A percentile compares a stretch with the other conserved stretches of the same genome.
Conservation (phyloP, 352 stramenopile genomes). For the Phytophthora pini region DNA sequence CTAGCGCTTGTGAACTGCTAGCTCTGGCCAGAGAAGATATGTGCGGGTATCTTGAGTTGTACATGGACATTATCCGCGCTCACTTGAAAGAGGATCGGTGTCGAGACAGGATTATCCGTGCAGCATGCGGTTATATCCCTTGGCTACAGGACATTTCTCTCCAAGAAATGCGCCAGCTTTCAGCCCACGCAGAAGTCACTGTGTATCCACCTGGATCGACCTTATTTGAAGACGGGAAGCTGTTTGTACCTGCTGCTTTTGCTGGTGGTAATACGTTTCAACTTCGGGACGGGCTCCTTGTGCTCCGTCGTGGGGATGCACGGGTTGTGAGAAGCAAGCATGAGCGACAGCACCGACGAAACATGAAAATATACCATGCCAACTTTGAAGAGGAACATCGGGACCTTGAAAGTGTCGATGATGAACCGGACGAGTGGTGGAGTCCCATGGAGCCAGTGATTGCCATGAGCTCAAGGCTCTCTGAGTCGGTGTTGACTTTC, state of each 20-base stretch:
- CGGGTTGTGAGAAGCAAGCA: constrained; percentile 26
- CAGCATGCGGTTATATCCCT: constrained; percentile 46
- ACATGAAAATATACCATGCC: not conserved
- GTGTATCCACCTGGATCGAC: constrained; percentile 50
- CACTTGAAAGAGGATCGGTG: constrained; percentile 62
- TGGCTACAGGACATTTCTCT: constrained; percentile 56
- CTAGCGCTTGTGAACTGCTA: constrained; percentile 46
- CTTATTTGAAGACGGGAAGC: constrained; percentile 52
- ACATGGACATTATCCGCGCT: constrained; percentile 71
- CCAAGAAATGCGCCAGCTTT: constrained; percentile 60
- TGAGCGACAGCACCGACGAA: constrained; percentile 8
- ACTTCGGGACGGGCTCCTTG: constrained; percentile 37
- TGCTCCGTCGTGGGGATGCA: constrained; percentile 40
- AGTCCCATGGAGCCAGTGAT: constrained; percentile 39
- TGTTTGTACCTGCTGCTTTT: constrained; percentile 24
- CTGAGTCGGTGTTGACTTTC: constrained; percentile 25
- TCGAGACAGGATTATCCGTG: constrained; percentile 55
- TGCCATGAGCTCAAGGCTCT: constrained; percentile 21
- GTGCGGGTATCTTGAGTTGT: constrained; percentile 63
- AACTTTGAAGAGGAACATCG: constrained; percentile 14
- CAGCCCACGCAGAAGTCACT: constrained; percentile 45
- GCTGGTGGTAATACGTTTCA: constrained; percentile 12
- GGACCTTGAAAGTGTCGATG: constrained; percentile 1
- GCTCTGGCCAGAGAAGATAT: constrained; percentile 63
- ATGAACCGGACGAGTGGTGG: constrained; percentile 41